A percentile compares a stretch with the other conserved stretches of the same genome.
Evolutionary conservation across 352 stramenopile genomes (phyloP).

Genomic region (Phytophthora podocarpi): DNA sequence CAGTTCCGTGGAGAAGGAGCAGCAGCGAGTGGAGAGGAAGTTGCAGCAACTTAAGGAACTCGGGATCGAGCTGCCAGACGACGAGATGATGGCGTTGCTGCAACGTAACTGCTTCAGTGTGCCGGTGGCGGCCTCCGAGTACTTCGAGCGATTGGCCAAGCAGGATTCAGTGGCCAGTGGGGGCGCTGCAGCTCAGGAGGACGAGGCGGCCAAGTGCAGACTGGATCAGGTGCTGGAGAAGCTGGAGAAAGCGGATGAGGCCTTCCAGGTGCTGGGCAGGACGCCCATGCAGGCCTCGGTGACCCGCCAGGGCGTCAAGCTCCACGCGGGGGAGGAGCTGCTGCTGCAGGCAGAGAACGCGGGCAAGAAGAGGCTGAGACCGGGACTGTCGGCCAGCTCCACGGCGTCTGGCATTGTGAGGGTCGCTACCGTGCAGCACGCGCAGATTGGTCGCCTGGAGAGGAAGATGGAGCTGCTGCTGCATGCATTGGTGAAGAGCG

Average conservation of each 20-base stretch:
- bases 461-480: conserved; percentile 64
- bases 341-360: conserved; percentile 72
- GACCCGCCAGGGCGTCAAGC: conserved; percentile 45
- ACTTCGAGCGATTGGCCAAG: conserved; percentile 67
- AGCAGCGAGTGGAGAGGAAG: conserved; percentile 65
- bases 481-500: conserved; percentile 68
- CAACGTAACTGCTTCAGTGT: conserved; percentile 81
- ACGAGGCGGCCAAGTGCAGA: conserved; percentile 28
- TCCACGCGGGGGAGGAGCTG: conserved; percentile 52
- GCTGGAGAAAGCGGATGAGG: conserved; percentile 7
- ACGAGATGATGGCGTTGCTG: conserved; percentile 61
- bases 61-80: conserved; percentile 64
- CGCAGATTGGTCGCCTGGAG: conserved; percentile 63
- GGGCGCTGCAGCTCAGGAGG: not conserved
- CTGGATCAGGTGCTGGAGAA: conserved; percentile 43
- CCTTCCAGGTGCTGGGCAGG: conserved; percentile 54
- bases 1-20: conserved; percentile 69
- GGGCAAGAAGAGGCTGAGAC: conserved; percentile 65
- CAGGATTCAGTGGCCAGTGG: not conserved
- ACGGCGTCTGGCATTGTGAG: conserved; percentile 54
- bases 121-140: conserved; percentile 64
- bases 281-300: conserved; percentile 50
- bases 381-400: conserved; percentile 14
- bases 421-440: conserved; percentile 50
- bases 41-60: conserved; percentile 77